Evolutionary conservation across 345 rosid genomes (phyloP).

Genomic region (Eucalyptus pumila): DNA sequence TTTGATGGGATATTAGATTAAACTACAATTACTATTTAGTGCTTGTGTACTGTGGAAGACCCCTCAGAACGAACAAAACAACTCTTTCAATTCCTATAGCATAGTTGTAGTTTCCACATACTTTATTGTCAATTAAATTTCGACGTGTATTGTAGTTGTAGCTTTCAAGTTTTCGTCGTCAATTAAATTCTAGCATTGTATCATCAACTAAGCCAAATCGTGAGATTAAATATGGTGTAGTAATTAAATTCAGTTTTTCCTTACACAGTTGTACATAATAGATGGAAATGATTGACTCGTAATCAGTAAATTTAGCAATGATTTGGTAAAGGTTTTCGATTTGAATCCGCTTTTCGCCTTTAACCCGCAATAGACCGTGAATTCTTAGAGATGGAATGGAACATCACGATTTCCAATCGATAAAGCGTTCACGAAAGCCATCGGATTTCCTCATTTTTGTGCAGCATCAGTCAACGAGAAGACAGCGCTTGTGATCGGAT

Average conservation of each 20-base stretch:
- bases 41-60: too few relatives aligned
- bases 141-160: too few relatives aligned
- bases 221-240: neutral
- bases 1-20: too few relatives aligned
- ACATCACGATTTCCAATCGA: neutral
- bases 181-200: neutral
- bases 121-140: accelerated
- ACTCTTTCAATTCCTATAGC: too few relatives aligned
- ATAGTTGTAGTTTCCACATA: too few relatives aligned
- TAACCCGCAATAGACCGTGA: neutral
- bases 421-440: neutral
- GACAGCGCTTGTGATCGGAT: neutral
- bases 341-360: neutral
- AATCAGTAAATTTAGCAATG: neutral
- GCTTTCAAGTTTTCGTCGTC: too few relatives aligned
- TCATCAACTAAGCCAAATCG: too few relatives aligned
- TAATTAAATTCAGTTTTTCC: neutral
- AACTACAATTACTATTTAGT: too few relatives aligned
- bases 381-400: neutral
- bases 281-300: neutral
- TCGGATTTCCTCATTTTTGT: neutral
- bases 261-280: neutral
- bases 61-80: too few relatives aligned
- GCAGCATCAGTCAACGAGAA: neutral
- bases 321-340: neutral